Base-by-base conservation (phyloP, 768 basidiomycete genomes). In the Hericium coralloides region DNA sequence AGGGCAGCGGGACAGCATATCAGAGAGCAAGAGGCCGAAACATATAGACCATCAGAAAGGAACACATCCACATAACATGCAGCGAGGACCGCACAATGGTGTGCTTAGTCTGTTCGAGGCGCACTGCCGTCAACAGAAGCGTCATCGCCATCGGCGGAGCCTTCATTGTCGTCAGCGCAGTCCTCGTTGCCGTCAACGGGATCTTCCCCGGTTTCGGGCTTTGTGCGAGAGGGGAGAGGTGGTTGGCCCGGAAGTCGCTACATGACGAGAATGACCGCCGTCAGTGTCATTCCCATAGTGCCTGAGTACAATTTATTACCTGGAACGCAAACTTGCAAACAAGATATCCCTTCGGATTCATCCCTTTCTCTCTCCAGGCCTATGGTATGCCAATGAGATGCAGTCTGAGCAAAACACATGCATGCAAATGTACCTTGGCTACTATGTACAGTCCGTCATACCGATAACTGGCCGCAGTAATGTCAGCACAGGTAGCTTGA, bases 261-360 rank as follows among this genome's bases (percentile, higher is more conserved):
- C 25, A 52, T 18, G 25, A n/a, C 18, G 9, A 25, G 25, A 3
- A 23, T 26, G 25, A 41, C 12, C 36, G 52, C n/a, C 4, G 41
- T 60, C 39, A 22, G 36, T 17, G 38, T 12, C 20, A 52, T 14
- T 52, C 25, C 26, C 12, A 43, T 25, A 4, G 22, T 48, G 37
- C 39, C 37, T 25, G 26, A 14, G 14, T 22, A 15, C 38, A 49
- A 26, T 9, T 2, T 64, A 76, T 58, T 53, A 91, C 90, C 72
- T 87, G 83, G 68, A 97, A 89, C 0, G 85, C 82, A 64, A 80
- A 94, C 67, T 92, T 89, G 74, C 93, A 95, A 23, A 97, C 91
- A 38, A 84, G 73, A 66, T 79, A 85, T 1, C 89, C 88, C 39
- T 82, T 75, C 0, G 76, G 68, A 62, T 87, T 86, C 43, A 86